A percentile compares a stretch with the other conserved stretches of the same genome.
Evolutionary conservation across 2,329 filamentous ascomycete species (phyloP).

Genomic region (Aspergillus novoparasiticus): DNA sequence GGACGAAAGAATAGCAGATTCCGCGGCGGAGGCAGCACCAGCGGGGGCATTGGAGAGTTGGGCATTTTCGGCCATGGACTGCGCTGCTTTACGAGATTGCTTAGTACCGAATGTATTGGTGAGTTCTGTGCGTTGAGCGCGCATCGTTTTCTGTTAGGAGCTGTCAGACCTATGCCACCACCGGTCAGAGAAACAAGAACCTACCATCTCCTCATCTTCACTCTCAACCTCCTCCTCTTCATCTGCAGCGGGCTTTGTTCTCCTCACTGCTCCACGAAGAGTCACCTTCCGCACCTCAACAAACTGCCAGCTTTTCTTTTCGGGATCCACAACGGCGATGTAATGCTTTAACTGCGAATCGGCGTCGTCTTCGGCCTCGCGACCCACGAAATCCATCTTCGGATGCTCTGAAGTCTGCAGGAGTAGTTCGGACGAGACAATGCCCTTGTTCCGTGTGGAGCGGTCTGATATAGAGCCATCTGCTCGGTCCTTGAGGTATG

Average conservation of each 20-base stretch:
- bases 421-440: slow-evolving; percentile 53
- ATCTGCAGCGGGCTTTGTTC: slow-evolving; percentile 27
- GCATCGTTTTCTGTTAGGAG: slow-evolving; percentile 36
- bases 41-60: slow-evolving; percentile 45
- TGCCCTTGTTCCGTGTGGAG: slow-evolving; percentile 37
- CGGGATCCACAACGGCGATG: slow-evolving; percentile 61
- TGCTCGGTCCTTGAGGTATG: slow-evolving; percentile 55
- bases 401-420: slow-evolving; percentile 64
- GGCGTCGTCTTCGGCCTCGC: slow-evolving; percentile 51
- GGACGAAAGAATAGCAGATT: slow-evolving; percentile 47
- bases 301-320: slow-evolving; percentile 55
- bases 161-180: neutral
- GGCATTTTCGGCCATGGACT: slow-evolving; percentile 51
- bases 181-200: neutral
- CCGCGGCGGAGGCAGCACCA: slow-evolving; percentile 40
- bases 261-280: slow-evolving; percentile 52
- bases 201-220: slow-evolving; percentile 34
- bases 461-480: slow-evolving; percentile 29
- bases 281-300: slow-evolving; percentile 57
- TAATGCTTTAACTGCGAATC: slow-evolving; percentile 62
- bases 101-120: slow-evolving; percentile 55
- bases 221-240: slow-evolving; percentile 30
- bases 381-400: slow-evolving; percentile 61
- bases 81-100: slow-evolving; percentile 52
- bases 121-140: slow-evolving; percentile 45